Conservation (phyloP, 2,329 filamentous ascomycete species). For the Dactylellina drechsleri region DNA sequence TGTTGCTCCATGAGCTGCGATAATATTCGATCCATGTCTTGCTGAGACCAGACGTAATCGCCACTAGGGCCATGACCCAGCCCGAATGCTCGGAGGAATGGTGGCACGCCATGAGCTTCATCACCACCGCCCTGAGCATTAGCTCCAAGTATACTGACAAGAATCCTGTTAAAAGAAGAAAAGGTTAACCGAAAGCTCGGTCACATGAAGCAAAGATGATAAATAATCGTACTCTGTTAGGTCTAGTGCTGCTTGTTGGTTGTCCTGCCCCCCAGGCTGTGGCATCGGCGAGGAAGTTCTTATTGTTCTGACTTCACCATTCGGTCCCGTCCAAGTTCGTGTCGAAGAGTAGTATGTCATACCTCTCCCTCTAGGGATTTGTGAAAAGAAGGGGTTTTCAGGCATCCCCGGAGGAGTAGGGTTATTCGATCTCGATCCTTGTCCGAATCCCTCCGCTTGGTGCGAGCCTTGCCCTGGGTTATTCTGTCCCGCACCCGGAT, state of each 20-base stretch:
- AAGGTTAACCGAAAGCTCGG: background rate
- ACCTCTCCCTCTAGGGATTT: slow-evolving; percentile 38
- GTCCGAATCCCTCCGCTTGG: slow-evolving; percentile 40
- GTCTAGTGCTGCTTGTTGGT: slow-evolving; percentile 20
- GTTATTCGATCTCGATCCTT: slow-evolving; percentile 14
- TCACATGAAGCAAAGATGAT: background rate
- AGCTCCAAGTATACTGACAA: slow-evolving; percentile 42
- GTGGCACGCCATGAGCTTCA: slow-evolving; percentile 32
- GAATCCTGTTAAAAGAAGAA: slow-evolving; percentile 15
- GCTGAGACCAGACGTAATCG: slow-evolving; percentile 89
- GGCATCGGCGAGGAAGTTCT: slow-evolving; percentile 51
- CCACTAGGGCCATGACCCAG: slow-evolving; percentile 65
- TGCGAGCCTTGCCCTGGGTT: slow-evolving; percentile 40
- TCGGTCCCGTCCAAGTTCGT: slow-evolving; percentile 45
- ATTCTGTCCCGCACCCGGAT: slow-evolving; percentile 32
- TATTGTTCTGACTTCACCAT: slow-evolving; percentile 44
- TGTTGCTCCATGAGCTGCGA: slow-evolving; percentile 88
- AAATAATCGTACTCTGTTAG: slow-evolving; percentile 26
- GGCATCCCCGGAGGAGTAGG: slow-evolving; percentile 28
- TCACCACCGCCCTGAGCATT: slow-evolving; percentile 10
- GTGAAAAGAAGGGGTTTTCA: slow-evolving; percentile 38
- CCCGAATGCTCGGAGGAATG: slow-evolving; percentile 48
- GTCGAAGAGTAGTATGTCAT: slow-evolving; percentile 49
- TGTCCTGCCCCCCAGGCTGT: slow-evolving; percentile 16
- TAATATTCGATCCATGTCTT: slow-evolving; percentile 88